Conservation (phyloP, 2,329 filamentous ascomycete genomes). For the Penicillium sp. region DNA sequence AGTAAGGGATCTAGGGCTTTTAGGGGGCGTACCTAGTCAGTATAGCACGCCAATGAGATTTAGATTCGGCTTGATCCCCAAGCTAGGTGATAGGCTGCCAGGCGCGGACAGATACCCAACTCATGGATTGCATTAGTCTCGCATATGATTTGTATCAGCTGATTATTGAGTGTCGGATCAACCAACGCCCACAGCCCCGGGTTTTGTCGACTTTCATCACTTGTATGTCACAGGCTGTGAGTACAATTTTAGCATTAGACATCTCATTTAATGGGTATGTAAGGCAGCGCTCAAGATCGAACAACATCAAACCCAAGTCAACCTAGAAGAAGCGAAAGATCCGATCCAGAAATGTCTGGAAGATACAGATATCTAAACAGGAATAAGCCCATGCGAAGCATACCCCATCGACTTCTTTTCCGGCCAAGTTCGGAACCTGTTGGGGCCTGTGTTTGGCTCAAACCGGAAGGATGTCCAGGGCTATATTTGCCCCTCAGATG, state of each 20-base stretch:
- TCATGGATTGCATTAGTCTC: constrained; percentile 23
- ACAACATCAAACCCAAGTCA: neutral
- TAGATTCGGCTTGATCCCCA: constrained; percentile 6
- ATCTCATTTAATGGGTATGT: neutral
- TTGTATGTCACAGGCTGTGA: neutral
- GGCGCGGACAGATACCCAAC: neutral
- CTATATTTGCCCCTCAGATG: neutral
- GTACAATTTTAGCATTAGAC: too few species aligned
- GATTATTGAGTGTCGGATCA: constrained; percentile 12
- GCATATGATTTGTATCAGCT: constrained; percentile 25
- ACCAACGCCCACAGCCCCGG: neutral
- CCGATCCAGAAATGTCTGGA: neutral
- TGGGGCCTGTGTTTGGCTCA: neutral
- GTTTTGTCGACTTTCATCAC: neutral
- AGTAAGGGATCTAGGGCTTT: neutral
- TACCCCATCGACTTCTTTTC: neutral
- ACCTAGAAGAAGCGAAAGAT: neutral
- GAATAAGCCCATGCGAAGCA: neutral
- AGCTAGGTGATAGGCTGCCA: constrained; percentile 11
- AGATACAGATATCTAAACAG: neutral
- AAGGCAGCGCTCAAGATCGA: too few species aligned
- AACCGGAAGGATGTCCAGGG: neutral
- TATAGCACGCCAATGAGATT: neutral
- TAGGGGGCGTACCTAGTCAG: neutral
- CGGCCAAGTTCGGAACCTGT: neutral